phyloP scores from a whole-genome alignment of 257 asterid species.

The Solanum virginianum region DNA sequence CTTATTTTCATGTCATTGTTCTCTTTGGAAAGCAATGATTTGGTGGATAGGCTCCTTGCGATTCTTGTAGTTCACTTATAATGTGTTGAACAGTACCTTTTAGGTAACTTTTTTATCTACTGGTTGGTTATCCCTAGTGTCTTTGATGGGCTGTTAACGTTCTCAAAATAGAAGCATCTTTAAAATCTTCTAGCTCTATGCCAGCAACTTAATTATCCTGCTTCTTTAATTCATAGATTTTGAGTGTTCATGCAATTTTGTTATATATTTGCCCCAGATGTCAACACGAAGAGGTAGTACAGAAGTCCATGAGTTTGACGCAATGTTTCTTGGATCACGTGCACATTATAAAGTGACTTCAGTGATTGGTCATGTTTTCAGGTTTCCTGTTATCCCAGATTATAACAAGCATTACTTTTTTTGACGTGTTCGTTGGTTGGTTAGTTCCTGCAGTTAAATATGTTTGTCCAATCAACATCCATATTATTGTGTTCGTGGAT shows the following conservation, averaged over 20 bases:
- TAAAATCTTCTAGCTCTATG: background rate
- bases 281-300: slow-evolving; percentile 69
- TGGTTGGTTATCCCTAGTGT: background rate
- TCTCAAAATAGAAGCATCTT: background rate
- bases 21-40: background rate
- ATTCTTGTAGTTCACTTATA: background rate
- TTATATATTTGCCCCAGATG: slow-evolving; percentile 48
- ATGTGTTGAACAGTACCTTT: background rate
- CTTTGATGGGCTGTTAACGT: background rate
- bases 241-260: background rate
- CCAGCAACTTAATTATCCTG: background rate
- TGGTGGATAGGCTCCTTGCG: background rate
- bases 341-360: slow-evolving; percentile 77
- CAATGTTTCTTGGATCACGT: slow-evolving; percentile 55
- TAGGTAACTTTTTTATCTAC: background rate
- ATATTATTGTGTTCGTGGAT: background rate
- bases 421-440: background rate
- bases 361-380: slow-evolving; percentile 95
- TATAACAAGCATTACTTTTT: background rate
- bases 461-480: background rate
- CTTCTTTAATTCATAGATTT: background rate
- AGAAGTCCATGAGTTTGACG: slow-evolving; percentile 85
- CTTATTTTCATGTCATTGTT: background rate
- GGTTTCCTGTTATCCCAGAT: slow-evolving; percentile 26
- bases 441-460: slow-evolving; percentile 1